A percentile compares a stretch with the other conserved stretches of the same genome.
These are phyloP conservation scores for Trypanosoma boissoni DNA, from an alignment of 208 protist genomes.

Conservation along the genomic window DNA sequence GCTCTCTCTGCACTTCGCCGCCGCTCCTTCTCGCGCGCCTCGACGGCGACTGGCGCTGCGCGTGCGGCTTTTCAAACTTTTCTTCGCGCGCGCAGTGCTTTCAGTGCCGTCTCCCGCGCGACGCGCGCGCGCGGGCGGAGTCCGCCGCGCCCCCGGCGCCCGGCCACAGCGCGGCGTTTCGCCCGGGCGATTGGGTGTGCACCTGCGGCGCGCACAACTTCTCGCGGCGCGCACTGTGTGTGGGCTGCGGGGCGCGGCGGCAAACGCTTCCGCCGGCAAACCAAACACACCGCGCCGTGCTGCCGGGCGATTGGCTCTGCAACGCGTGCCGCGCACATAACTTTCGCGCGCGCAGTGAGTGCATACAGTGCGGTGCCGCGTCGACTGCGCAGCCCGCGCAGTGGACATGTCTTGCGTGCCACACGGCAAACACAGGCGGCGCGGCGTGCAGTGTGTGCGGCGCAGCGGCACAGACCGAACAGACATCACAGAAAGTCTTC, in stretches of 20 bases:
- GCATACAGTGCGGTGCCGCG: slow-evolving; percentile 27
- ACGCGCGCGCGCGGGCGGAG: not conserved
- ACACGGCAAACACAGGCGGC: slow-evolving; percentile 24
- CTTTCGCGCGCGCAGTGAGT: slow-evolving; percentile 34
- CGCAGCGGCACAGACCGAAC: too few species aligned
- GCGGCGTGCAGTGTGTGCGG: slow-evolving; percentile 28
- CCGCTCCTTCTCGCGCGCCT: slow-evolving; percentile 5
- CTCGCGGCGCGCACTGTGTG: slow-evolving; percentile 34
- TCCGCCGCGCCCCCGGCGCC: not conserved
- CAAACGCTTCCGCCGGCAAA: not conserved
- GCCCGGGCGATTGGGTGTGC: slow-evolving; percentile 67
- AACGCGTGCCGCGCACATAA: slow-evolving; percentile 38
- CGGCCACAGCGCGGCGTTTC: slow-evolving; percentile 3
- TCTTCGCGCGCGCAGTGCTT: slow-evolving; percentile 57
- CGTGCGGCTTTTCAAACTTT: slow-evolving; percentile 74
- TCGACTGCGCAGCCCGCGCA: not conserved
- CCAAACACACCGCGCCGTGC: not conserved
- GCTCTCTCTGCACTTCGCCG: slow-evolving; percentile 4
- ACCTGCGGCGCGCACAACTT: slow-evolving; percentile 76
- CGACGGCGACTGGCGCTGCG: slow-evolving; percentile 49
- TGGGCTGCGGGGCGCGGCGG: slow-evolving; percentile 27
- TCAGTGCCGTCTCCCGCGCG: slow-evolving; percentile 41
- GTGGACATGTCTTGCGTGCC: slow-evolving; percentile 37
- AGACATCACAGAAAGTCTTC: too few species aligned
- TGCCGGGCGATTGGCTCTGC: slow-evolving; percentile 40